Evolutionary conservation across 768 basidiomycete genomes (phyloP).

Genomic region (Auriculariales sp.): DNA sequence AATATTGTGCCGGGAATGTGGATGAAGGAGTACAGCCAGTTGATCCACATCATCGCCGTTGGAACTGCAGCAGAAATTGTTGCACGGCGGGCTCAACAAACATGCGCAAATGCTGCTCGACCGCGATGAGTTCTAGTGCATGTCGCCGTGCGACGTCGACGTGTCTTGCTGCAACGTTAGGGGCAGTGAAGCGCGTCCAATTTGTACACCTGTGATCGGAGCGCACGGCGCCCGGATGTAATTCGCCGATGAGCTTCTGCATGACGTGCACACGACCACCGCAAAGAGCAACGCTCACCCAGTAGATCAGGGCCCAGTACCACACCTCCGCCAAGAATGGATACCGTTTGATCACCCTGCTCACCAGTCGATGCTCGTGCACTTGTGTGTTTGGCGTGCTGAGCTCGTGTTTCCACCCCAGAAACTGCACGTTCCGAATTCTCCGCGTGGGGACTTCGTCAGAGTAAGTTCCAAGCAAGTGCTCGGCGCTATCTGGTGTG

Average conservation of each 20-base stretch:
- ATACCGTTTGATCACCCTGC: not conserved
- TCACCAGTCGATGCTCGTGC: not conserved
- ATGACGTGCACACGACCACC: too few relatives aligned
- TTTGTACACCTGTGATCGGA: not conserved
- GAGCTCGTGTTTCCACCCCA: not conserved
- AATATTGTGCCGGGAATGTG: constrained; percentile 1
- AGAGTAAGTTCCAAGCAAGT: not conserved
- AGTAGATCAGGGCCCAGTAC: constrained; percentile 1
- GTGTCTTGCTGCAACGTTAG: not conserved
- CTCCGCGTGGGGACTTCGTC: not conserved
- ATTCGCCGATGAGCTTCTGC: too few relatives aligned
- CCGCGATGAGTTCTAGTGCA: not conserved
- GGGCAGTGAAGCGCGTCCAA: not conserved
- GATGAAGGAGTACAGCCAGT: constrained; percentile 1
- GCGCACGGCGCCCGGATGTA: too few relatives aligned
- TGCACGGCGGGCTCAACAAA: not conserved
- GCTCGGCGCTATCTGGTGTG: not conserved
- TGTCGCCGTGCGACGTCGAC: not conserved
- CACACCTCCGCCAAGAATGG: not conserved
- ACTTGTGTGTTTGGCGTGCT: not conserved
- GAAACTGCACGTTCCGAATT: not conserved
- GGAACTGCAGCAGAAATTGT: not conserved
- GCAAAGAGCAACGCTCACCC: not conserved
- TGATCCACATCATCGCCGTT: not conserved
- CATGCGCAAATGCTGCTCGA: not conserved